phyloP scores from a whole-genome alignment of 1,284 basidiomycete species.

The Heterobasidion occidentale region DNA sequence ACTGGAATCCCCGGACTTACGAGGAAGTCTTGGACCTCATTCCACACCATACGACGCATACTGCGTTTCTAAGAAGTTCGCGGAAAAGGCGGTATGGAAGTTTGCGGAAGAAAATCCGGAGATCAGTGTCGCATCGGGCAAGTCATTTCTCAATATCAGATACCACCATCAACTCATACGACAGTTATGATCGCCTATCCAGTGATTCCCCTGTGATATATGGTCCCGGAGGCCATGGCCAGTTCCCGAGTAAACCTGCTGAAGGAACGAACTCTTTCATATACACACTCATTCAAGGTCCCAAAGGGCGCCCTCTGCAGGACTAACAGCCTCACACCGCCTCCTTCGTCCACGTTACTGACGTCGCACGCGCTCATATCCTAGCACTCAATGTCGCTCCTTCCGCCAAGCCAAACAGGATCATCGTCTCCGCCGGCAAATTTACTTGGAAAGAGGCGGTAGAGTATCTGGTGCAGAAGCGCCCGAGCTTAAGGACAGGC shows the following conservation, averaged over 20 bases:
- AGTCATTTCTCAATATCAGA: not conserved
- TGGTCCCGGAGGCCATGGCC: not conserved
- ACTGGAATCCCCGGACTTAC: not conserved
- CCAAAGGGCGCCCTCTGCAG: not conserved
- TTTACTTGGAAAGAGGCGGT: not conserved
- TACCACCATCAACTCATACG: not conserved
- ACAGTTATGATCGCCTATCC: not conserved
- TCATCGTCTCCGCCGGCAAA: not conserved
- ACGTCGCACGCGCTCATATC: not conserved
- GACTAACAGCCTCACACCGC: not conserved
- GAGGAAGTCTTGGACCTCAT: not conserved
- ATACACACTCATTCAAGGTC: not conserved
- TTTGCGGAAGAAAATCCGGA: constrained; percentile 1
- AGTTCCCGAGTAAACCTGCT: not conserved
- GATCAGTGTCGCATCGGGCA: not conserved
- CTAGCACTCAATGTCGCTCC: not conserved
- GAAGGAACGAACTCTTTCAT: not conserved
- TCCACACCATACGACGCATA: not conserved
- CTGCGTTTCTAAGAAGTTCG: not conserved
- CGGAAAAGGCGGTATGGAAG: not conserved
- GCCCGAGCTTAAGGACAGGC: not conserved
- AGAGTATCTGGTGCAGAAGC: not conserved
- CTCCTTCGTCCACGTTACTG: not conserved
- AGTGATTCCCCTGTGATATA: constrained; percentile 1
- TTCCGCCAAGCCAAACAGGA: not conserved